Conservation (phyloP, 257 asterid species). For the Ilex aquifolium region DNA sequence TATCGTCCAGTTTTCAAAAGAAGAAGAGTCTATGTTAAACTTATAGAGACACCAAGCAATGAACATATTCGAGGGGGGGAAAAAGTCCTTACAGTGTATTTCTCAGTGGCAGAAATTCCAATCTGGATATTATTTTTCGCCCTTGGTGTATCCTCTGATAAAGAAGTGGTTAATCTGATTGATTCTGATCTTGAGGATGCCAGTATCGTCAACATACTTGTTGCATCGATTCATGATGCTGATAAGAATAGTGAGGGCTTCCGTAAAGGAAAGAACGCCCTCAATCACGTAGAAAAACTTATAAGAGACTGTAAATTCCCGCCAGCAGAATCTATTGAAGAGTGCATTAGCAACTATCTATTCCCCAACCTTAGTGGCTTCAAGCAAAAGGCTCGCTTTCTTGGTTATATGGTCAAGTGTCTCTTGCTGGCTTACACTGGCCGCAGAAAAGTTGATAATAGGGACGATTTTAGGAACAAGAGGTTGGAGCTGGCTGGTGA, state of each 20-base stretch:
- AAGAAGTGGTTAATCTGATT: constrained; percentile 59
- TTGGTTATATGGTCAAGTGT: constrained; percentile 85
- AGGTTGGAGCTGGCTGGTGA: constrained; percentile 89
- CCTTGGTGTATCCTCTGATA: constrained; percentile 67
- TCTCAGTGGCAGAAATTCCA: constrained; percentile 60
- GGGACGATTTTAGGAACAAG: constrained; percentile 89
- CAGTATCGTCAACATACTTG: constrained; percentile 43
- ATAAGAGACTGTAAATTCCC: constrained; percentile 54
- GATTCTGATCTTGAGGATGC: constrained; percentile 45
- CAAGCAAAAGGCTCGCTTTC: constrained; percentile 68
- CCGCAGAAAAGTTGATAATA: constrained; percentile 64
- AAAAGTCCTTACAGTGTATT: constrained; percentile 57
- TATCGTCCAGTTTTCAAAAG: constrained; percentile 52
- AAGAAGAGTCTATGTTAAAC: constrained; percentile 55
- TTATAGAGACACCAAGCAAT: constrained; percentile 41
- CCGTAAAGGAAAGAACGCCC: constrained; percentile 47
- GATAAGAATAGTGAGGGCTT: constrained; percentile 55
- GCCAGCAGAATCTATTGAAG: constrained; percentile 71
- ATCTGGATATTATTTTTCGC: constrained; percentile 83
- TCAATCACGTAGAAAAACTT: constrained; percentile 30
- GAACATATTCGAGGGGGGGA: constrained; percentile 53
- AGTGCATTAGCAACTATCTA: constrained; percentile 46
- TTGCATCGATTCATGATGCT: constrained; percentile 70
- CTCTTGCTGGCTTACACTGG: constrained; percentile 73
- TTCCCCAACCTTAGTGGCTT: constrained; percentile 57